Conservation (phyloP, 305 asterid genomes). For the Fraxinus latifolia region DNA sequence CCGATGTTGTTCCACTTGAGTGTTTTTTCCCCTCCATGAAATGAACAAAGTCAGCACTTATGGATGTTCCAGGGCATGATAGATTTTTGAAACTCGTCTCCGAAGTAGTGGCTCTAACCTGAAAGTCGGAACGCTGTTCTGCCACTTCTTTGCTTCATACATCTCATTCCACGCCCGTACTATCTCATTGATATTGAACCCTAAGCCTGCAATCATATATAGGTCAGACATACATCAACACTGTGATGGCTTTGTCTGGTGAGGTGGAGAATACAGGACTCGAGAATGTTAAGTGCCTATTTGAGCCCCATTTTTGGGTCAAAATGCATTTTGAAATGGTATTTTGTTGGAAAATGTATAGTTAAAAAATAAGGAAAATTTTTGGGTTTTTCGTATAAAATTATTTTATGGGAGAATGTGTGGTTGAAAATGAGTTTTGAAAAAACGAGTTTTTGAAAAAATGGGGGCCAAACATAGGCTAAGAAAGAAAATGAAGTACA, state of each 20-base stretch:
- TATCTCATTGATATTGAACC: slow-evolving; percentile 82
- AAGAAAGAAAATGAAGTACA: background rate
- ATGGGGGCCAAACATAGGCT: too few relatives aligned
- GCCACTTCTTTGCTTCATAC: slow-evolving; percentile 84
- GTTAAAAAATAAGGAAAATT: too few relatives aligned
- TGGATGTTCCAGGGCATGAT: slow-evolving; percentile 57
- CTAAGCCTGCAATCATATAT: slow-evolving; percentile 50
- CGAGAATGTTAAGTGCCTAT: background rate
- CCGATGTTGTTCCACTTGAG: slow-evolving; percentile 23
- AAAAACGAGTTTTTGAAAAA: too few relatives aligned
- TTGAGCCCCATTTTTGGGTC: too few relatives aligned
- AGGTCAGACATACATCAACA: slow-evolving; percentile 24
- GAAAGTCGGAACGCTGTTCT: slow-evolving; percentile 53
- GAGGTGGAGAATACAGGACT: background rate
- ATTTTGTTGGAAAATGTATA: too few relatives aligned
- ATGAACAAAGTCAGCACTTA: slow-evolving; percentile 38
- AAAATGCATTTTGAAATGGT: too few relatives aligned
- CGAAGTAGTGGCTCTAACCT: slow-evolving; percentile 76
- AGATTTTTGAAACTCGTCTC: slow-evolving; percentile 66
- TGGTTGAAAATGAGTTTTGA: too few relatives aligned
- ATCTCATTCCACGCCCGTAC: slow-evolving; percentile 94
- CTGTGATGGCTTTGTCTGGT: background rate
- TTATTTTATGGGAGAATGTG: too few relatives aligned
- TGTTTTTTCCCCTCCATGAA: slow-evolving; percentile 17
- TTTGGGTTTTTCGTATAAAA: too few relatives aligned